phyloP scores from a whole-genome alignment of 1,284 basidiomycete genomes.

The Pseudozyma thailandica region DNA sequence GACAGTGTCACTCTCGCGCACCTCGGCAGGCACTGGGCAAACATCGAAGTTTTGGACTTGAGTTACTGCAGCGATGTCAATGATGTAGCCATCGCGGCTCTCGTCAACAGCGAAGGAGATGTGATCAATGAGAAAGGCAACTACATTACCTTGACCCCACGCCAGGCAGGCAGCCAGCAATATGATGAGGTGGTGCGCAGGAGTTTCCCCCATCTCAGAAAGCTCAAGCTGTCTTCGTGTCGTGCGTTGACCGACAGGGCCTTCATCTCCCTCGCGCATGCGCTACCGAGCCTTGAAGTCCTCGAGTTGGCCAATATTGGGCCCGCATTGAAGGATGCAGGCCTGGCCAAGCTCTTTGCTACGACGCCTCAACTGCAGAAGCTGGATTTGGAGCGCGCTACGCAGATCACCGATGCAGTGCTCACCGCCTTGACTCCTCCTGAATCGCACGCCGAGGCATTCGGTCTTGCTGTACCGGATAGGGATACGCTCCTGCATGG shows the following conservation, averaged over 20 bases:
- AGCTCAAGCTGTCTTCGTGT: slow-evolving; percentile 82
- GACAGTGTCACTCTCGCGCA: slow-evolving; percentile 74
- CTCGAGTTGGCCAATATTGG: slow-evolving; percentile 81
- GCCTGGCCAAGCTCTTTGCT: slow-evolving; percentile 77
- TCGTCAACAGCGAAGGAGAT: slow-evolving; percentile 70
- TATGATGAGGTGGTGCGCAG: slow-evolving; percentile 39
- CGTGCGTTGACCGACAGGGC: slow-evolving; percentile 78
- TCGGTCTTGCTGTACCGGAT: slow-evolving; percentile 30
- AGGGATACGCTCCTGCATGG: slow-evolving; percentile 26
- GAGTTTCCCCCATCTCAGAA: slow-evolving; percentile 73
- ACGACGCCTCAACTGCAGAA: slow-evolving; percentile 79
- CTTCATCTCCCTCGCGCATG: slow-evolving; percentile 77
- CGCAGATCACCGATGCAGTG: slow-evolving; percentile 79
- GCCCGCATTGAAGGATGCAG: slow-evolving; percentile 72
- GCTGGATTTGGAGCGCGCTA: slow-evolving; percentile 85
- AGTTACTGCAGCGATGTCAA: slow-evolving; percentile 75
- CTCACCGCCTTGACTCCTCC: slow-evolving; percentile 76
- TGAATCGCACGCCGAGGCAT: slow-evolving; percentile 40
- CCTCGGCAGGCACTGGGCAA: slow-evolving; percentile 69
- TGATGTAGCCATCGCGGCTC: slow-evolving; percentile 79
- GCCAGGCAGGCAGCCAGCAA: slow-evolving; percentile 41
- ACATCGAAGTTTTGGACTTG: slow-evolving; percentile 83
- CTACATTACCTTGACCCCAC: slow-evolving; percentile 38
- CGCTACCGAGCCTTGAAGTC: slow-evolving; percentile 79
- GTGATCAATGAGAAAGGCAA: slow-evolving; percentile 12